Conservation (phyloP, 2,329 filamentous ascomycete genomes). For the Colletotrichum lindemuthianum region DNA sequence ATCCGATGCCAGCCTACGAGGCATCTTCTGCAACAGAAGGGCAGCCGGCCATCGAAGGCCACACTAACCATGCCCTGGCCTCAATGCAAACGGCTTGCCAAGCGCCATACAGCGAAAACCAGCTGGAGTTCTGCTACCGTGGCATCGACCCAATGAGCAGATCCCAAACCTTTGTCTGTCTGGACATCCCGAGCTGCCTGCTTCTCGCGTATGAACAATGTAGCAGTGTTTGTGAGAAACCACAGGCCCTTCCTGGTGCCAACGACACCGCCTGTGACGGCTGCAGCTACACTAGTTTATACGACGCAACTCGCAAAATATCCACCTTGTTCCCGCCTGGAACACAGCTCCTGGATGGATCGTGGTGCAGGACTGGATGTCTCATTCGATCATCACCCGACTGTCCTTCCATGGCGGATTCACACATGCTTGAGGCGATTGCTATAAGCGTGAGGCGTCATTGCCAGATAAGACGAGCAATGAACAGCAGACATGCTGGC, state of each 20-base stretch:
- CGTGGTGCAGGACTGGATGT: conserved; percentile 21
- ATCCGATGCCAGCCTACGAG: conserved; percentile 37
- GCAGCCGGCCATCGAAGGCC: conserved; percentile 35
- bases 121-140: conserved; percentile 3
- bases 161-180: conserved; percentile 1
- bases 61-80: conserved; percentile 39
- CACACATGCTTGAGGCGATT: conserved; percentile 10
- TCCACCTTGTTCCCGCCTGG: neutral
- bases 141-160: conserved; percentile 27
- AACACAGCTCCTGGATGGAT: neutral
- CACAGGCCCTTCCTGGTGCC: conserved; percentile 12
- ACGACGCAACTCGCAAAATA: conserved; percentile 1
- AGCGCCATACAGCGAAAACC: conserved; percentile 21
- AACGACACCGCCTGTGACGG: neutral
- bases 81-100: conserved; percentile 45
- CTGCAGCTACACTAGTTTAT: conserved; percentile 6
- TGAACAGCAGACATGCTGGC: conserved; percentile 1
- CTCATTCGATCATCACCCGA: conserved; percentile 33
- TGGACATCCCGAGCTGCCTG: conserved; percentile 23
- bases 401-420: conserved; percentile 23
- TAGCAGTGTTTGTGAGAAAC: conserved; percentile 22
- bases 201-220: conserved; percentile 2
- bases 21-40: conserved; percentile 41
- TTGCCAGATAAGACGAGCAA: conserved; percentile 2
- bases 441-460: conserved; percentile 16